Evolutionary conservation across 176 grass and related monocot genomes (phyloP).

Genomic region (Bolboschoenus planiculmis): DNA sequence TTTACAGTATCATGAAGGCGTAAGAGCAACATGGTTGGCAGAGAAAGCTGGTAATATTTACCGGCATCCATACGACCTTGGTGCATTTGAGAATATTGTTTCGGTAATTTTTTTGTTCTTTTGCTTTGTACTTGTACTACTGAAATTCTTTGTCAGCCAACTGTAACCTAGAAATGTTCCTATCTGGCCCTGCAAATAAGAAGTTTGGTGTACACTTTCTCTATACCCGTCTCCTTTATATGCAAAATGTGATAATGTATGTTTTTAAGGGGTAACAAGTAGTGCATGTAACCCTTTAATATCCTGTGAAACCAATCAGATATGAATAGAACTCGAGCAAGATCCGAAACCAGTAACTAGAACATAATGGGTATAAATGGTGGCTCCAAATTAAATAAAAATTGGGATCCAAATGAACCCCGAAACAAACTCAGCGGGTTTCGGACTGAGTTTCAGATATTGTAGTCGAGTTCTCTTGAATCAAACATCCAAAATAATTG

Average conservation of each 20-base stretch:
- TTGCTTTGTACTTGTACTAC: conserved; percentile 1
- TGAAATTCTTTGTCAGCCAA: background rate
- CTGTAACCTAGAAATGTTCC: background rate
- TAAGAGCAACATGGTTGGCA: conserved; percentile 81
- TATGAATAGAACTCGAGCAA: background rate
- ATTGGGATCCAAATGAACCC: background rate
- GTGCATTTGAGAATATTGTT: conserved; percentile 78
- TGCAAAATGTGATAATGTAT: background rate
- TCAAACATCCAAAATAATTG: background rate
- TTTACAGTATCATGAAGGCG: conserved; percentile 91
- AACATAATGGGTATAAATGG: background rate
- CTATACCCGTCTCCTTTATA: background rate
- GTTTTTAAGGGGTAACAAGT: background rate
- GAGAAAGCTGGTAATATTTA: conserved; percentile 86
- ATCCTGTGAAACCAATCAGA: background rate
- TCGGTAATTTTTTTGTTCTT: conserved; percentile 41
- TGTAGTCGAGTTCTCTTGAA: background rate
- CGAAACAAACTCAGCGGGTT: background rate
- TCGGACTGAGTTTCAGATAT: background rate
- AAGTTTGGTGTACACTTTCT: background rate
- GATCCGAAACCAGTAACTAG: background rate
- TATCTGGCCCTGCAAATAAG: background rate
- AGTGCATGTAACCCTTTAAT: background rate
- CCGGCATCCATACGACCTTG: conserved; percentile 82
- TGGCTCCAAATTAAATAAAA: background rate